Evolutionary conservation across 352 stramenopile species (phyloP), one percentile per base, ranked within the genome.

Genomic region (Globisporangium spiculum): DNA sequence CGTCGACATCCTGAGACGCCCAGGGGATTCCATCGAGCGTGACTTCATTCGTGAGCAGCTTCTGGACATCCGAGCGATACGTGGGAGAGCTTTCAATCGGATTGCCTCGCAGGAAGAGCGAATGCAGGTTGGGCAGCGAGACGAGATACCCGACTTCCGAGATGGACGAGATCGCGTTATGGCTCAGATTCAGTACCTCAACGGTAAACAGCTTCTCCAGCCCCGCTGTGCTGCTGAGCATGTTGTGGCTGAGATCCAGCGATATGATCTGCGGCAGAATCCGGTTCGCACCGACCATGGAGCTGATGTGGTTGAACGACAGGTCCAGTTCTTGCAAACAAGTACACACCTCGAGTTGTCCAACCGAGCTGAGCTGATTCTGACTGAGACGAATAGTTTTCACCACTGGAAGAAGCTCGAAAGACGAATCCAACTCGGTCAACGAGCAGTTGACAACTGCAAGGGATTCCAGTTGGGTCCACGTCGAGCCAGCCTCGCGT

Each of bases 171-270:
- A 74, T 74, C 12, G 52, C 38, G 22, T 74, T 74, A 48, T 71
- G 58, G n/a, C 64, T 68, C 18, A 74, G 38, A 30, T 74, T 64
- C 27, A 74, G 65, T 14, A 68, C 38, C 26, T 74, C 64, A 22
- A 74, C 58, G 24, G 69, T 30, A 20, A 59, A 67, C 22, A 74
- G 64, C 27, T 63, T 63, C 52, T 74, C 69, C 24, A 74, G n/a
- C 0, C 69, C 69, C 6, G 57, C 30, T 12, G 64, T 74, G 64
- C 69, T 74, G 8, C 9, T 36, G 4, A 74, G 30, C 9, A 20
- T 12, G 32, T 74, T 74, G 53, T 68, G 57, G 14, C 64, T 68
- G 18, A 74, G 69, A 50, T 74, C 58, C 20, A 74, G 65, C 18
- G 52, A 58, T 14, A 46, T 38, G 48, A 74, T 63, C 18, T 63